Conservation (phyloP, 2,329 filamentous ascomycete species). For the Penicillium nordicum region DNA sequence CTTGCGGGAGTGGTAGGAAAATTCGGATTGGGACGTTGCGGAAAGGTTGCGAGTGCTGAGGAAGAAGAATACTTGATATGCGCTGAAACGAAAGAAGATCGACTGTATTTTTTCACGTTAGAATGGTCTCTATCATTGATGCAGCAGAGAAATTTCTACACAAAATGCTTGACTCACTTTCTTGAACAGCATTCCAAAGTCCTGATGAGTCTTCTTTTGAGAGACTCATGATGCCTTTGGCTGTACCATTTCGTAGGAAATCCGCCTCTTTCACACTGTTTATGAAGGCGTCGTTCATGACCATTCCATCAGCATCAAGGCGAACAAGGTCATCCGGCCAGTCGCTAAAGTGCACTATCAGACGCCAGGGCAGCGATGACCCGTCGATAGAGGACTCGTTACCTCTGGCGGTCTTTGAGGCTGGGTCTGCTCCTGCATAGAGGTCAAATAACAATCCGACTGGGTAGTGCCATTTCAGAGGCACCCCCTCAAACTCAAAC, state of each 20-base stretch:
- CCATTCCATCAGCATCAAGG: slow-evolving; percentile 53
- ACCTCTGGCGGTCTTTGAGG: slow-evolving; percentile 27
- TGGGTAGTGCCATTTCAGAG: slow-evolving; percentile 70
- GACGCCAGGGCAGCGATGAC: slow-evolving; percentile 56
- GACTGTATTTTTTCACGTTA: slow-evolving; percentile 46
- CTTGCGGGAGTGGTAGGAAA: slow-evolving; percentile 71
- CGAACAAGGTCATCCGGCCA: slow-evolving; percentile 57
- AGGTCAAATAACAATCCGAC: slow-evolving; percentile 67
- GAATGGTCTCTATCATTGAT: neutral
- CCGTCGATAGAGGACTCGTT: slow-evolving; percentile 18
- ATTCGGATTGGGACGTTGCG: slow-evolving; percentile 83
- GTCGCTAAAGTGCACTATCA: slow-evolving; percentile 60
- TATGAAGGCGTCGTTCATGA: slow-evolving; percentile 63
- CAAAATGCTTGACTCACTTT: slow-evolving; percentile 50
- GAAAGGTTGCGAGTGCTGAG: slow-evolving; percentile 64
- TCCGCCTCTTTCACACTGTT: slow-evolving; percentile 77
- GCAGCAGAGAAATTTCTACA: neutral
- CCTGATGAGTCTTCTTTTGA: slow-evolving; percentile 78
- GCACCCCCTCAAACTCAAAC: slow-evolving; percentile 66
- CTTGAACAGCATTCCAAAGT: slow-evolving; percentile 75
- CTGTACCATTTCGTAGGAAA: slow-evolving; percentile 81
- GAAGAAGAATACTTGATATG: slow-evolving; percentile 73
- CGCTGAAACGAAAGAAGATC: slow-evolving; percentile 69
- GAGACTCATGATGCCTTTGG: slow-evolving; percentile 84
- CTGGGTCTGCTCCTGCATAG: slow-evolving; percentile 56